phyloP scores from a whole-genome alignment of 257 asterid species.

The Phtheirospermum japonicum region DNA sequence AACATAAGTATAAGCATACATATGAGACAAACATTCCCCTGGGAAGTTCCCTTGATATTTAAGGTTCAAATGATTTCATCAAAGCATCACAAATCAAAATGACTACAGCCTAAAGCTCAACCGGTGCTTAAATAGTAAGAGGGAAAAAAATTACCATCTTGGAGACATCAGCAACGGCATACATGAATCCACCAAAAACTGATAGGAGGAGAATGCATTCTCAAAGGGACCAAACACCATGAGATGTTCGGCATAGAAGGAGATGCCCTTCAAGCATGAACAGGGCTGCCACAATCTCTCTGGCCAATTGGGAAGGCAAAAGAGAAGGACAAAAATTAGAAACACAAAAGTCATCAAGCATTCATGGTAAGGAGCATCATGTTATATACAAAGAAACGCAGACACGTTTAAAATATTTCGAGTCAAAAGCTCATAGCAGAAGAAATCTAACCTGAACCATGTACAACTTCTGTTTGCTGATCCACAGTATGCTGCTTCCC shows the following conservation, averaged over 20 bases:
- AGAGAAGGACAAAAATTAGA: conserved; percentile 3
- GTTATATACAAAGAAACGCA: conserved; percentile 15
- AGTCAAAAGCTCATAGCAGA: conserved; percentile 55
- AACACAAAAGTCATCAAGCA: not conserved
- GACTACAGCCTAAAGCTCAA: not conserved
- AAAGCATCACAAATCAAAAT: not conserved
- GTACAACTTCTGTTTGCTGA: conserved; percentile 39
- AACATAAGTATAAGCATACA: too few species aligned
- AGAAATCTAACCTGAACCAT: conserved; percentile 67
- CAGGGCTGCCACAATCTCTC: conserved; percentile 42
- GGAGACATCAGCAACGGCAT: conserved; percentile 37
- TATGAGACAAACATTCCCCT: too few species aligned
- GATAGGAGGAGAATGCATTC: conserved; percentile 32
- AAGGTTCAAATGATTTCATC: conserved; percentile 5
- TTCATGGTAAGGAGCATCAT: not conserved
- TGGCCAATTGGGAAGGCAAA: conserved; percentile 24
- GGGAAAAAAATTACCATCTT: conserved; percentile 37
- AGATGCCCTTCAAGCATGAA: conserved; percentile 43
- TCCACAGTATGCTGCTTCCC: conserved; percentile 43
- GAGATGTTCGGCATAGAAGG: conserved; percentile 46
- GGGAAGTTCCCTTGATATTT: conserved; percentile 17
- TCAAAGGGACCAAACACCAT: conserved; percentile 35
- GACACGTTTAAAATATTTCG: conserved; percentile 23
- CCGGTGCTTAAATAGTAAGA: conserved; percentile 2
- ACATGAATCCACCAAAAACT: conserved; percentile 37